Conservation (phyloP, 139 green algal species). For the Closterium sp. region DNA sequence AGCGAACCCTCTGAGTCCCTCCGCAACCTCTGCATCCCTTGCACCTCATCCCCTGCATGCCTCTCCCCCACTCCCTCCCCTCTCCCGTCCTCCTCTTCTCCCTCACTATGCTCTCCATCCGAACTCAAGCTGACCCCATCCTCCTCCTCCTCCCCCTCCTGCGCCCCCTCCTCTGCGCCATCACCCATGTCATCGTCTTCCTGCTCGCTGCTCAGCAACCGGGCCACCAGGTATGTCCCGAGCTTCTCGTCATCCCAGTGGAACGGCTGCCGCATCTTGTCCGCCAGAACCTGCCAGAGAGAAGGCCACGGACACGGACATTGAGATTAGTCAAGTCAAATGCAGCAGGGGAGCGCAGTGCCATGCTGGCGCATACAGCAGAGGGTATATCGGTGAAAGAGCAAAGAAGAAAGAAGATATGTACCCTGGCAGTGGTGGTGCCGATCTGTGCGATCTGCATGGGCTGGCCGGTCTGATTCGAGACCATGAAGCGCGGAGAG, state of each 20-base stretch:
- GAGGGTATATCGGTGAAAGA: background rate
- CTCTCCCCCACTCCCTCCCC: background rate
- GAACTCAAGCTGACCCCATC: too few relatives aligned
- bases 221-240: constrained; percentile 23
- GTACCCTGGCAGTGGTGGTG: background rate
- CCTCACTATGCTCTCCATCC: background rate
- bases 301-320: background rate
- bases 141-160: background rate
- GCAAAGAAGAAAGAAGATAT: background rate
- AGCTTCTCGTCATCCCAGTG: constrained; percentile 54
- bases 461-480: constrained; percentile 39
- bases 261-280: constrained; percentile 21
- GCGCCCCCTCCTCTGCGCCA: background rate
- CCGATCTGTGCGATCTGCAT: constrained; percentile 49
- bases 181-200: background rate
- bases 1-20: background rate
- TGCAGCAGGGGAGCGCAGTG: background rate
- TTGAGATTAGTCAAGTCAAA: background rate
- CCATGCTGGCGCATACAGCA: background rate
- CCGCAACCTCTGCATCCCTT: background rate
- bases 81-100: background rate
- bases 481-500: constrained; percentile 54
- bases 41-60: background rate
- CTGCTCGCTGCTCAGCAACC: background rate
- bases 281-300: background rate